These are phyloP conservation scores for Rhodosorus marinus DNA, from an alignment of 23 red algal genomes.

Conservation along the genomic window DNA sequence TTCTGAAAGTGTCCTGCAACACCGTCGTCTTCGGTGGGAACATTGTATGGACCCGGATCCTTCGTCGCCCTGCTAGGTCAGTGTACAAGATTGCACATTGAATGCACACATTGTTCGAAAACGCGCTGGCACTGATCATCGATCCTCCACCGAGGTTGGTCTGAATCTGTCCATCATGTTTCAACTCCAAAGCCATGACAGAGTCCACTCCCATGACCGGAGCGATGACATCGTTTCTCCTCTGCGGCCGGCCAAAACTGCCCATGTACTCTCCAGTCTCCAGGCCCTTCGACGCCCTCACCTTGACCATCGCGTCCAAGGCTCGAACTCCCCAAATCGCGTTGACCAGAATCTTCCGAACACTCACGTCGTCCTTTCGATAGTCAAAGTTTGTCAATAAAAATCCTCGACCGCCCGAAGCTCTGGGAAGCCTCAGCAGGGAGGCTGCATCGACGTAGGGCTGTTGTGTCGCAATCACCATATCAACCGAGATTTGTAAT, in stretches of 20 bases:
- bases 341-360: constrained; percentile 26
- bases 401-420: constrained; percentile 64
- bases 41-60: constrained; percentile 86
- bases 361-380: constrained; percentile 35
- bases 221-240: background rate
- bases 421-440: constrained; percentile 20
- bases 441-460: constrained; percentile 87
- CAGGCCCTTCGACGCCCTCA: constrained; percentile 56
- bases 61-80: constrained; percentile 24
- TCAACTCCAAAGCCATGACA: constrained; percentile 35
- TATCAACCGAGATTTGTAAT: constrained; percentile 42
- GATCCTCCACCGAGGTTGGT: constrained; percentile 19
- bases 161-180: constrained; percentile 10
- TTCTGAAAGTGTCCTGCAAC: constrained; percentile 53
- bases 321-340: constrained; percentile 45
- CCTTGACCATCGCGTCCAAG: constrained; percentile 65
- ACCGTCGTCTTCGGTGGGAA: constrained; percentile 46
- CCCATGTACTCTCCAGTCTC: constrained; percentile 46
- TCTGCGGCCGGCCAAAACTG: constrained; percentile 5
- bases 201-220: constrained; percentile 4
- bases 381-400: constrained; percentile 40
- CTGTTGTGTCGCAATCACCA: constrained; percentile 50
- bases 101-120: constrained; percentile 1
- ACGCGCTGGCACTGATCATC: background rate
- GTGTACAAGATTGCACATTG: constrained; percentile 82